These are phyloP conservation scores for Citropsis articulata DNA, from an alignment of 345 rosid species.

Conservation along the genomic window DNA sequence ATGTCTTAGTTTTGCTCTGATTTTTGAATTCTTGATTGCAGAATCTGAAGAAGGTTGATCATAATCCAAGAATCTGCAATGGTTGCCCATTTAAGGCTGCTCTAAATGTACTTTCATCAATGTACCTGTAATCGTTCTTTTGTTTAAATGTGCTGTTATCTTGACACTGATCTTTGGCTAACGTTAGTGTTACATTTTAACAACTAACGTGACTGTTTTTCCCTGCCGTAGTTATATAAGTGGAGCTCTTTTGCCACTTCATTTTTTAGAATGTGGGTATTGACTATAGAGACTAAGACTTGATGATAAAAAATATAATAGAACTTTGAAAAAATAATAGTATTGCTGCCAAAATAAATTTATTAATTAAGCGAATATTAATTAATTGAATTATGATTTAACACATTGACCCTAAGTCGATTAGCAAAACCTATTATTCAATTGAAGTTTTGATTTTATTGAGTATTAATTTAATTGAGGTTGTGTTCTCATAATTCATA, in stretches of 20 bases:
- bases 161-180: not conserved
- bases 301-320: too few relatives aligned
- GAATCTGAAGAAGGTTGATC: conserved; percentile 46
- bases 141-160: not conserved
- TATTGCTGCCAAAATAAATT: too few relatives aligned
- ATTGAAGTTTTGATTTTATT: too few relatives aligned
- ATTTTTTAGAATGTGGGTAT: not conserved
- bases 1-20: not conserved
- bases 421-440: too few relatives aligned
- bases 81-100: not conserved
- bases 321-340: too few relatives aligned
- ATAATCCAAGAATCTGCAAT: not conserved
- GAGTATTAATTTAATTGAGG: too few relatives aligned
- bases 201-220: not conserved
- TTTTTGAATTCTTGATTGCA: conserved; percentile 25
- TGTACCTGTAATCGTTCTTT: not conserved
- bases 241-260: not conserved
- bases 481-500: too few relatives aligned
- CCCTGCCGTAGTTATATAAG: not conserved
- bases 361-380: too few relatives aligned
- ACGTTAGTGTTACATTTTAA: not conserved
- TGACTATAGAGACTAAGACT: not conserved
- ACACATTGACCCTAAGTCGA: too few relatives aligned
- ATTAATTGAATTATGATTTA: too few relatives aligned
- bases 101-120: not conserved